phyloP scores from a whole-genome alignment of 129 eudicot genomes.

The Helianthus annuus region DNA sequence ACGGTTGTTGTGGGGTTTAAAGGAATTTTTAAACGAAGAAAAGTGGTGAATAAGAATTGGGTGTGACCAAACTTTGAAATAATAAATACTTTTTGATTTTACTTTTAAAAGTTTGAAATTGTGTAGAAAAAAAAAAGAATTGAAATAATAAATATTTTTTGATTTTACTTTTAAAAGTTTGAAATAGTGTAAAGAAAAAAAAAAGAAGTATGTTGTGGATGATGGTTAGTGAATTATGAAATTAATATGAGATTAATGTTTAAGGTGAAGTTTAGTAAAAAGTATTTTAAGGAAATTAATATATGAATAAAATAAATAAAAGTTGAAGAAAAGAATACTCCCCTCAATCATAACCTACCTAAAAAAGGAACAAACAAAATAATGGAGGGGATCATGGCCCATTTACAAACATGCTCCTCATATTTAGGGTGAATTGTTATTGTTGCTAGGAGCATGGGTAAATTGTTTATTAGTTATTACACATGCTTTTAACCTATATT shows the following conservation, averaged over 20 bases:
- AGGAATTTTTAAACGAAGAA: neutral
- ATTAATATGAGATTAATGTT: too few relatives aligned
- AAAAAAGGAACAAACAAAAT: constrained; percentile 12
- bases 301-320: too few relatives aligned
- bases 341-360: constrained; percentile 21
- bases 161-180: too few relatives aligned
- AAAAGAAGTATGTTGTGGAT: too few relatives aligned
- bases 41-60: constrained; percentile 29
- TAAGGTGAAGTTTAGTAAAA: neutral
- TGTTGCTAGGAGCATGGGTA: neutral
- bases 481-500: too few relatives aligned
- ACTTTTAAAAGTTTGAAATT: too few relatives aligned
- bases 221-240: too few relatives aligned
- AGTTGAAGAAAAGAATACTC: neutral
- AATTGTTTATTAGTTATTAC: neutral
- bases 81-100: constrained; percentile 14
- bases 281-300: neutral
- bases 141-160: too few relatives aligned
- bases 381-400: constrained; percentile 27
- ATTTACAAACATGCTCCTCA: constrained; percentile 27
- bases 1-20: constrained; percentile 9
- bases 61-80: constrained; percentile 16
- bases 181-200: too few relatives aligned
- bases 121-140: too few relatives aligned
- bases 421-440: constrained; percentile 13